Evolutionary conservation across 495 filamentous ascomycete genomes (phyloP).

Genomic region (Eremomyces bilateralis): DNA sequence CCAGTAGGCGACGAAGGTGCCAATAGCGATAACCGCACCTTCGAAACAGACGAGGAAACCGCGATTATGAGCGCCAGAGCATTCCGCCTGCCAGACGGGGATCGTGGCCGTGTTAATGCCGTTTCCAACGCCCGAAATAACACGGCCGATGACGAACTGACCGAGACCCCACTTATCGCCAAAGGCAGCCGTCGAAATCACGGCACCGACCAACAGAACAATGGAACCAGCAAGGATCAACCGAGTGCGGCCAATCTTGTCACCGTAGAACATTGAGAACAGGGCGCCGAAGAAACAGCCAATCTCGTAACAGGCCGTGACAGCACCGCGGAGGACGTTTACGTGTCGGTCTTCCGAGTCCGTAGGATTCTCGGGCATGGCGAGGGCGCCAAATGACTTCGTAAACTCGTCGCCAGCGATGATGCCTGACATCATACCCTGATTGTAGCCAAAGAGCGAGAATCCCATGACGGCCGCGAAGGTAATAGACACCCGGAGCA

Average conservation of each 20-base stretch:
- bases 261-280: constrained; percentile 23
- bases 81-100: background rate
- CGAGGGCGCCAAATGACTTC: background rate
- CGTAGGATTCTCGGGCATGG: background rate
- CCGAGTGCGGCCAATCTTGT: constrained; percentile 25
- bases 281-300: constrained; percentile 25
- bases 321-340: constrained; percentile 19
- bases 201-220: constrained; percentile 23
- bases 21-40: background rate
- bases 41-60: background rate
- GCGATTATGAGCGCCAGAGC: background rate
- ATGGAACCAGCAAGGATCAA: constrained; percentile 23
- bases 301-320: constrained; percentile 30
- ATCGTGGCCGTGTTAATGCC: constrained; percentile 10
- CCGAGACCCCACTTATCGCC: constrained; percentile 35
- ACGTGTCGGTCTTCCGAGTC: constrained; percentile 1
- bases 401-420: background rate
- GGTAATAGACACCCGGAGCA: background rate
- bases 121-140: constrained; percentile 32
- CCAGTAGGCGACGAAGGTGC: background rate
- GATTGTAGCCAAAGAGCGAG: constrained; percentile 1
- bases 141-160: constrained; percentile 35
- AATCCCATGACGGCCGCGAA: background rate
- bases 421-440: background rate
- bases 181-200: constrained; percentile 15